Evolutionary conservation across 2,329 filamentous ascomycete species (phyloP).

Genomic region (Clarireedia homoeocarpa): DNA sequence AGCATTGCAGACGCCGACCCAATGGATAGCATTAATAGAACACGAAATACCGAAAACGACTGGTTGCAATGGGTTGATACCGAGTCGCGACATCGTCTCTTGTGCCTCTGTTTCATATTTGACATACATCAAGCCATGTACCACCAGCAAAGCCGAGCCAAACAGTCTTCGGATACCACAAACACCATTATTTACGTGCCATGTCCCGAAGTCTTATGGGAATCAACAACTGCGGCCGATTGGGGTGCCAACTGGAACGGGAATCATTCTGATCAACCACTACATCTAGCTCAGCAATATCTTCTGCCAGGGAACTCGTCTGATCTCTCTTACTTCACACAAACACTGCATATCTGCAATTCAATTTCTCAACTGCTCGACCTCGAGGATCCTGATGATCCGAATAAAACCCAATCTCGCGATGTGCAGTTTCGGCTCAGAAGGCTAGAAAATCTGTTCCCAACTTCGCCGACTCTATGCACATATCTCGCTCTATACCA

Average conservation of each 20-base stretch:
- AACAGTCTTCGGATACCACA: conserved; percentile 1
- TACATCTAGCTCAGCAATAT: conserved; percentile 15
- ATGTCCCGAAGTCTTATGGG: conserved; percentile 40
- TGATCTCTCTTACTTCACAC: conserved; percentile 16
- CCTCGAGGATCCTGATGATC: conserved; percentile 27
- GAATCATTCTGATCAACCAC: conserved; percentile 8
- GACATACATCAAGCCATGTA: conserved; percentile 49
- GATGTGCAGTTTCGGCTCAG: background rate
- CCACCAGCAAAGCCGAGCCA: conserved; percentile 30
- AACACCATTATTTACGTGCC: conserved; percentile 17
- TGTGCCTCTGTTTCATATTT: conserved; percentile 49
- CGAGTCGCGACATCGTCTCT: conserved; percentile 45
- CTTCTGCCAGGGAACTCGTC: conserved; percentile 7
- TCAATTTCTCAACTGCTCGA: conserved; percentile 22
- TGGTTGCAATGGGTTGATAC: conserved; percentile 47
- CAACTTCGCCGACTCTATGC: conserved; percentile 38
- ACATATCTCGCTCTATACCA: conserved; percentile 50
- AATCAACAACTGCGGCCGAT: conserved; percentile 35
- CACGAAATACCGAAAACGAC: conserved; percentile 11
- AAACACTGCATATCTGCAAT: conserved; percentile 22
- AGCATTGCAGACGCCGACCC: background rate
- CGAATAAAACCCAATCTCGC: conserved; percentile 14
- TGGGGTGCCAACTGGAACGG: conserved; percentile 34
- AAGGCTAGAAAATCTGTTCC: conserved; percentile 32
- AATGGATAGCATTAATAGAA: background rate